Base-by-base conservation (phyloP, 2,329 filamentous ascomycete genomes). In the Aspergillus chevalieri region DNA sequence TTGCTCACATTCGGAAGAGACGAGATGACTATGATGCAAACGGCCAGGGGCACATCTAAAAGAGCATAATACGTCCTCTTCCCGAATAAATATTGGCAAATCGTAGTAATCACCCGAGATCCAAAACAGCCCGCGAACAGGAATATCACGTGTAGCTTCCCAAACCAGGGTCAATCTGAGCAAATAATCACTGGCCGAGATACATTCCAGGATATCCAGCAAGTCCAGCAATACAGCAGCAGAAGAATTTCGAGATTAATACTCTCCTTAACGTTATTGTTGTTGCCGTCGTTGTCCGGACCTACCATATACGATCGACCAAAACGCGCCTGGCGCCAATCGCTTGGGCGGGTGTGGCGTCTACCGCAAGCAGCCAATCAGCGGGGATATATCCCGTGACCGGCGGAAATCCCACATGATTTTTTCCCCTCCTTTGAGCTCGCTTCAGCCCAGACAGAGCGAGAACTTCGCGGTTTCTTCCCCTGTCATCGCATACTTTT, bases 311-410 rank as follows among this genome's bases (percentile, higher is more conserved):
- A 30, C 26, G 26, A 46, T 8, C 41, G 10, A 17, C 15, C 28
- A 17, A 44, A 38, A 26, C 36, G 46, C 30, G 36, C 44, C 26
- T 44, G 21, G 56, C 61, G 60, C 41, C 51, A 59, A 60, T 59
- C 59, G 59, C 58, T 58, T 61, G 55, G 52, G 57, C 57, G 58
- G 50, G 47, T 48, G 50, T 55, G 57, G 60, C 56, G 59, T 54
- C 58, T 61, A 47, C 34, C 54, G 45, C 50, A 62, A 57, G 54
- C 55, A 57, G 57, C 51, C 53, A 56, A 49, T 47, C 49, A 56
- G 28, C 56, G 33, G 46, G 50, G 33, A 15, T n/a, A 9, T 33
- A 41, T 21, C 38, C 38, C 38, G 38, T 41, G 38, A 41, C 38
- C 17, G 17, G 15, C 38, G 38, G 34, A 19, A 56, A 52, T 58